Evolutionary conservation across 495 filamentous ascomycete species (phyloP), one percentile per base, ranked within the genome.

Genomic region (Penicillium arizonense): DNA sequence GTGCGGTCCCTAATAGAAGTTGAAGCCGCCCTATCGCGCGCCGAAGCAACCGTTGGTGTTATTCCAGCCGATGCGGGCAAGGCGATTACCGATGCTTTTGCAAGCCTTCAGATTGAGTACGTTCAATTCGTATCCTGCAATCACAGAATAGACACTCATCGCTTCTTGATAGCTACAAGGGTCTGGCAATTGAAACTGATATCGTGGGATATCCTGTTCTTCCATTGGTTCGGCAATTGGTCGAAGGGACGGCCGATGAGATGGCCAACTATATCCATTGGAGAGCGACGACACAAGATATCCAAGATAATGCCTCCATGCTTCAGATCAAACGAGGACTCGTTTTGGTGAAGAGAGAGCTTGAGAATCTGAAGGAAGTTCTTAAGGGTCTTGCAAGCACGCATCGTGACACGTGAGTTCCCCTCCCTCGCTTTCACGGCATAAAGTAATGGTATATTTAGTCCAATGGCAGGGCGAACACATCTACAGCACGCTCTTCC

Each of bases 201-300:
- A 72, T 75, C 34, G 75, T 79, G 10, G 76, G 75, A 34, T 79
- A 78, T 43, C 76, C 76, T 13, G 69, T 79, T 36, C 63, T 79
- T 3, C 75, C 76, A 2, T 56, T 79, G 21, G 65, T 79, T 4
- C 55, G 58, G 39, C 76, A 78, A 53, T 52, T 78, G 5, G 43
- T 46, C 8, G 52, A 49, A 21, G 26, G 24, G 13, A 50, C 28
- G 2, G 21, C 38, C 9, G 57, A 63, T 0, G 52, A 59, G 1
- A 53, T 55, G 18, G 72, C 64, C 12, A 71, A 68, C 54, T 79
- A 76, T 44, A 66, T 78, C 4, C 77, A 79, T 56, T 79, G 77
- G 77, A 75, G 77, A 23, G 77, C 77, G 7, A 78, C 77, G 21
- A 79, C 77, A 13, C 77, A 79, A 44, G 37, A 40, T 9, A 40